Evolutionary conservation across 164 flowering plant species (phyloP).

Genomic region (Chimonanthus praecox): DNA sequence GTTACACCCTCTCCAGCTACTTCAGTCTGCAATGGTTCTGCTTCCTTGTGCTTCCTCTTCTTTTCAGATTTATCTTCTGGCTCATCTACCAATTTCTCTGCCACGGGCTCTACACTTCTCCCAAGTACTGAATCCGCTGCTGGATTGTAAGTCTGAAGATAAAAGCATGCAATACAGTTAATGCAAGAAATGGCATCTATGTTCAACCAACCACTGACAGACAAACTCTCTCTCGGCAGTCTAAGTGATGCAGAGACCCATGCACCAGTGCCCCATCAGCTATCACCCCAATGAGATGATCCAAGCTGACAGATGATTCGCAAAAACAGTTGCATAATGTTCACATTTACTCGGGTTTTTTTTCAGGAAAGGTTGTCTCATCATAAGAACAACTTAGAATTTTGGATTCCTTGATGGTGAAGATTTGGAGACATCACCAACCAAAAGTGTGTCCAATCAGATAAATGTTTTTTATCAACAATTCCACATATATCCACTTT

Average conservation of each 20-base stretch:
- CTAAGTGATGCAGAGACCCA: too few relatives aligned
- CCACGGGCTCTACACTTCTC: slow-evolving; percentile 9
- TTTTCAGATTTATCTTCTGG: slow-evolving; percentile 13
- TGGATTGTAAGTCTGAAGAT: slow-evolving; percentile 64
- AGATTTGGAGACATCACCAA: not conserved
- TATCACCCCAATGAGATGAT: not conserved
- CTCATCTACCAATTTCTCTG: slow-evolving; percentile 7
- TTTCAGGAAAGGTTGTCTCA: not conserved
- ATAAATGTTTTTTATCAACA: not conserved
- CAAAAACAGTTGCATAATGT: not conserved
- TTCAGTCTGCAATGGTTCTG: slow-evolving; percentile 9
- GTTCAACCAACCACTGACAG: not conserved
- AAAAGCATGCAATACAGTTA: not conserved
- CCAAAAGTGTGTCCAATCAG: not conserved
- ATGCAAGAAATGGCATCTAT: not conserved
- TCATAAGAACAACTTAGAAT: too few relatives aligned
- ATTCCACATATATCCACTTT: not conserved
- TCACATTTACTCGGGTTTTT: not conserved
- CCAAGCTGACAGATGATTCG: not conserved
- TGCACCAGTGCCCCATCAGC: not conserved
- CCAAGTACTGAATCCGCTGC: slow-evolving; percentile 60
- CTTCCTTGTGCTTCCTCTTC: slow-evolving; percentile 29
- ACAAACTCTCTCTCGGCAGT: not conserved
- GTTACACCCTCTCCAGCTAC: slow-evolving; percentile 17
- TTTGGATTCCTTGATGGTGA: not conserved